These are phyloP conservation scores for Pythium volutum DNA, from an alignment of 352 stramenopile species.

Conservation along the genomic window DNA sequence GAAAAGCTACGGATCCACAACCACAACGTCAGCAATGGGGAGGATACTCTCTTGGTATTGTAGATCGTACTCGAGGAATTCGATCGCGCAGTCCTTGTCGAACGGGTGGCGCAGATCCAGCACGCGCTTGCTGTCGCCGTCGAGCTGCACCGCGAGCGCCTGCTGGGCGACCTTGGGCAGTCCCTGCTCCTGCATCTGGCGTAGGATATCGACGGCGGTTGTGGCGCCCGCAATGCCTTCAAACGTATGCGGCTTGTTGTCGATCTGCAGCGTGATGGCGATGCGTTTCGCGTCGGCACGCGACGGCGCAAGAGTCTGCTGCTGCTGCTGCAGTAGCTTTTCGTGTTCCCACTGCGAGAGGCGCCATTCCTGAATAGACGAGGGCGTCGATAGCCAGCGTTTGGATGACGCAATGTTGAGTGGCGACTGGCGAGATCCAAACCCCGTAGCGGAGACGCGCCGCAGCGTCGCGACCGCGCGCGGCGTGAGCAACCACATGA, in stretches of 20 bases:
- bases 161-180: conserved; percentile 54
- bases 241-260: conserved; percentile 35
- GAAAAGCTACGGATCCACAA: conserved; percentile 41
- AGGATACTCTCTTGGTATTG: too few relatives aligned
- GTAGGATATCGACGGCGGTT: conserved; percentile 62
- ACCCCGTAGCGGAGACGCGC: background rate
- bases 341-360: conserved; percentile 54
- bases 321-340: conserved; percentile 33
- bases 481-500: conserved; percentile 13
- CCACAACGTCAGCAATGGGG: background rate
- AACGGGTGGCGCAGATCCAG: conserved; percentile 54
- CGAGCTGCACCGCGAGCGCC: conserved; percentile 44
- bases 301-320: background rate
- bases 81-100: conserved; percentile 40
- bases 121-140: conserved; percentile 37
- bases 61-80: conserved; percentile 61
- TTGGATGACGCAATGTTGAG: background rate
- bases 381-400: conserved; percentile 12
- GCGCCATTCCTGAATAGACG: conserved; percentile 45
- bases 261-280: conserved; percentile 40
- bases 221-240: conserved; percentile 37
- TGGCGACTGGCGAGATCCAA: background rate
- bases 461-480: conserved; percentile 12
- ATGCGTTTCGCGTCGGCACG: conserved; percentile 29
- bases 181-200: conserved; percentile 45